Evolutionary conservation across 306 rosid genomes (phyloP), one percentile per base, ranked within the genome.

Genomic region (Acacia melanoxylon): DNA sequence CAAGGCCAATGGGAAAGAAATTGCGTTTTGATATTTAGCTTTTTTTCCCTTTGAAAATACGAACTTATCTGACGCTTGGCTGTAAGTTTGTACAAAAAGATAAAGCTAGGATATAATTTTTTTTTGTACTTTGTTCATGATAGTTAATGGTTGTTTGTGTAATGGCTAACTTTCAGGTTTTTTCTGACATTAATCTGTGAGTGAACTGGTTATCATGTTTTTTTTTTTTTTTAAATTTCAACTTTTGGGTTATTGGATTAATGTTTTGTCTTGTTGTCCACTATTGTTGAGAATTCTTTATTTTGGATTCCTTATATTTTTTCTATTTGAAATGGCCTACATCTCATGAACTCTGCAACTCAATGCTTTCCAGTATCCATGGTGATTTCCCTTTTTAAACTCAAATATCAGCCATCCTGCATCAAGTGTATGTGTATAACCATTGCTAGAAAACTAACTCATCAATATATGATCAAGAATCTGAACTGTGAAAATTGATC

Each of bases 241-340:
- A 86, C 56, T 48, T 48, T 61, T 73, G 85, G 74, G 31, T 62
- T 20, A 35, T 35, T 67, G 3, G 17, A 37, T 67, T 35, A 8
- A 66, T 6, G 68, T 62, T 63, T 63, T 29, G 22, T 2, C 85
- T 25, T 68, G 81, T 66, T 5, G 83, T 17, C 72, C 8, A 6
- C 20, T 68, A 68, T 4, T 33, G 37, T 33, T 4, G 41, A 37
- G 41, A 37, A 37, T 37, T 37, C 41, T 37, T 37, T 37, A 37
- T 37, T 37, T 37, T 37, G 41, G 8, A 37, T 37, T 37, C 8
- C 41, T 37, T 37, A 37, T 37, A 37, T 37, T 37, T 37, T 37
- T 37, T 1, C 41, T 37, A 37, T 37, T 37, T 37, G 41, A 37
- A 37, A n/a, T 56, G 63, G 63, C 29, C 63, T 8, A n/a, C 27